A percentile compares a stretch with the other conserved stretches of the same genome.
Evolutionary conservation across 306 rosid genomes (phyloP).

Genomic region (Ormosia emarginata): DNA sequence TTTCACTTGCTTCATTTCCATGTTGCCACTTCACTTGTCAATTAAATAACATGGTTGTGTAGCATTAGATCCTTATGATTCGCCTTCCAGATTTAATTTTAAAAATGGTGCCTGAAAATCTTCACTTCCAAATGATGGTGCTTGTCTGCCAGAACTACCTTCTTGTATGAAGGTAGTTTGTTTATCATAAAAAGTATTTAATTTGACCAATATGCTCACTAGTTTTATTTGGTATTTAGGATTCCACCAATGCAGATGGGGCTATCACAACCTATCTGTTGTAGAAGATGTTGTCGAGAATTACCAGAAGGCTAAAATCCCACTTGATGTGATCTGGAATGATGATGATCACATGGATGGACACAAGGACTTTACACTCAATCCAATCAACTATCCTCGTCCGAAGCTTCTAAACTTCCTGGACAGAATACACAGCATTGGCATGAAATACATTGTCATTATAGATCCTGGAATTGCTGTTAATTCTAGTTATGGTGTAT

Average conservation of each 20-base stretch:
- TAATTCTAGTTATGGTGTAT: slow-evolving; percentile 67
- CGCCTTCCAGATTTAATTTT: not conserved
- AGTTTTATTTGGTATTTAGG: slow-evolving; percentile 41
- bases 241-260: slow-evolving; percentile 97
- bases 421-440: slow-evolving; percentile 68
- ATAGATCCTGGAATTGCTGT: slow-evolving; percentile 86
- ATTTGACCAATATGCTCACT: not conserved
- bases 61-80: not conserved
- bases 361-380: slow-evolving; percentile 86
- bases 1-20: not conserved
- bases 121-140: not conserved
- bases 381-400: slow-evolving; percentile 61
- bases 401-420: slow-evolving; percentile 74
- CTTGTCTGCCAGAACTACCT: not conserved
- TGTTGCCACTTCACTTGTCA: not conserved
- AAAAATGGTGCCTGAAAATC: not conserved
- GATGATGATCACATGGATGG: slow-evolving; percentile 96
- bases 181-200: not conserved
- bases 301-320: slow-evolving; percentile 73
- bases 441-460: slow-evolving; percentile 88
- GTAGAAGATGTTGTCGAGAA: slow-evolving; percentile 87
- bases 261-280: slow-evolving; percentile 81
- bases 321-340: slow-evolving; percentile 88
- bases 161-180: not conserved
- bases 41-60: not conserved